Evolutionary conservation across 2,329 filamentous ascomycete species (phyloP).

Genomic region (Aspergillus brasiliensis): DNA sequence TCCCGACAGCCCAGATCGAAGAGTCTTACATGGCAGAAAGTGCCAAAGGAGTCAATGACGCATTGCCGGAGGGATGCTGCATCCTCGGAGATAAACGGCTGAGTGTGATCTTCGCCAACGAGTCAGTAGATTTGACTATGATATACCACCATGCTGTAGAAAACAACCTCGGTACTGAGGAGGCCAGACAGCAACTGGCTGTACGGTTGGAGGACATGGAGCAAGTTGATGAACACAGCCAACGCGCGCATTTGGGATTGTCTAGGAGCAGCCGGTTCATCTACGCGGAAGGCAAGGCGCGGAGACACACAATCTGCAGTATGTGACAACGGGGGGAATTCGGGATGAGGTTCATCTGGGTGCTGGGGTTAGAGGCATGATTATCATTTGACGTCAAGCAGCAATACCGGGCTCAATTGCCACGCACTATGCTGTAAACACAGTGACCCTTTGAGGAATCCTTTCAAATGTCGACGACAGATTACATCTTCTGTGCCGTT

Average conservation of each 20-base stretch:
- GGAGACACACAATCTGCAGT: conserved; percentile 1
- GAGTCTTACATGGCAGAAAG: not conserved
- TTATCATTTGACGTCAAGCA: not conserved
- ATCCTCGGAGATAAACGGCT: not conserved
- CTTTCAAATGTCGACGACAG: too few species aligned
- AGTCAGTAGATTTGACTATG: not conserved
- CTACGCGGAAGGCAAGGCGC: not conserved
- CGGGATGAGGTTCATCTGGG: conserved; percentile 2
- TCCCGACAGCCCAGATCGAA: not conserved
- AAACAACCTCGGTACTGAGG: not conserved
- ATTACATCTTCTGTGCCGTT: too few species aligned
- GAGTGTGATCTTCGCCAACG: not conserved
- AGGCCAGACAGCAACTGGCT: not conserved
- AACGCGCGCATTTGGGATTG: not conserved
- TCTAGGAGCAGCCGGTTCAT: not conserved
- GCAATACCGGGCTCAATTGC: too few species aligned
- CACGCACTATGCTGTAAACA: too few species aligned
- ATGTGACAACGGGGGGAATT: not conserved
- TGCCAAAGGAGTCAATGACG: not conserved
- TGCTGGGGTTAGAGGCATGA: not conserved
- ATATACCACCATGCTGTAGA: not conserved
- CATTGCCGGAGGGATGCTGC: not conserved
- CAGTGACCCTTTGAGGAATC: too few species aligned
- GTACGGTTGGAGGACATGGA: not conserved
- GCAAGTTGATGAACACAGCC: not conserved